Evolutionary conservation across 2,329 filamentous ascomycete genomes (phyloP).

Genomic region (Colletotrichum siamense): DNA sequence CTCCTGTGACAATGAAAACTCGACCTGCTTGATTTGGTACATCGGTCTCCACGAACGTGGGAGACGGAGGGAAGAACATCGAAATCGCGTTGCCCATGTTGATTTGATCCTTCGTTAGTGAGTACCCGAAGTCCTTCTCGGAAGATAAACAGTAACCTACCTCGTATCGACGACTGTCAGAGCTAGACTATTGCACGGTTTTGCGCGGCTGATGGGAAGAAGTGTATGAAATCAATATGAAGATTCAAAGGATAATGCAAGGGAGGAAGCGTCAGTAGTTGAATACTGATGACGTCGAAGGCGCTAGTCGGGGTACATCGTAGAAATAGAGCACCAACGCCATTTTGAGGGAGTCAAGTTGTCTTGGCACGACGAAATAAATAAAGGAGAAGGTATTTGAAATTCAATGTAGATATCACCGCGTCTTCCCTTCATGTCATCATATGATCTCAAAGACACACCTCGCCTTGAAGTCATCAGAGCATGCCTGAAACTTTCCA

Average conservation of each 20-base stretch:
- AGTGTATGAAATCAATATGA: neutral
- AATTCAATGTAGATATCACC: neutral
- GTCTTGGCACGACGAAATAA: neutral
- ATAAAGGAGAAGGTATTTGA: neutral
- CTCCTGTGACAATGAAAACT: constrained; percentile 49
- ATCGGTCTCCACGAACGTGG: neutral
- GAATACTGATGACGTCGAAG: neutral
- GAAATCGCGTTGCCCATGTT: neutral
- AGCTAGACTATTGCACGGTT: rapidly evolving
- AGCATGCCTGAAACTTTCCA: neutral
- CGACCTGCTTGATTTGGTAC: neutral
- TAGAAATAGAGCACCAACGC: neutral
- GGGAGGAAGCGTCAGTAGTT: neutral
- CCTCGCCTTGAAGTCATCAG: neutral
- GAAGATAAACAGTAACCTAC: neutral
- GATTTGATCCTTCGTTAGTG: neutral
- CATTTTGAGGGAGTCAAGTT: neutral
- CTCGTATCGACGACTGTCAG: neutral
- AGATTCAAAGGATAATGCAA: neutral
- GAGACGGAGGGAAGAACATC: neutral
- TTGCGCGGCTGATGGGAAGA: neutral
- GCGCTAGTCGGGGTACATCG: neutral
- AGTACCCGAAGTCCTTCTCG: rapidly evolving
- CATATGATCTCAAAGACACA: neutral
- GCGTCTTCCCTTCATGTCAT: neutral